A percentile compares a stretch with the other conserved stretches of the same genome.
Evolutionary conservation across 2,329 filamentous ascomycete species (phyloP).

Genomic region (Colletotrichum chlorophyti): DNA sequence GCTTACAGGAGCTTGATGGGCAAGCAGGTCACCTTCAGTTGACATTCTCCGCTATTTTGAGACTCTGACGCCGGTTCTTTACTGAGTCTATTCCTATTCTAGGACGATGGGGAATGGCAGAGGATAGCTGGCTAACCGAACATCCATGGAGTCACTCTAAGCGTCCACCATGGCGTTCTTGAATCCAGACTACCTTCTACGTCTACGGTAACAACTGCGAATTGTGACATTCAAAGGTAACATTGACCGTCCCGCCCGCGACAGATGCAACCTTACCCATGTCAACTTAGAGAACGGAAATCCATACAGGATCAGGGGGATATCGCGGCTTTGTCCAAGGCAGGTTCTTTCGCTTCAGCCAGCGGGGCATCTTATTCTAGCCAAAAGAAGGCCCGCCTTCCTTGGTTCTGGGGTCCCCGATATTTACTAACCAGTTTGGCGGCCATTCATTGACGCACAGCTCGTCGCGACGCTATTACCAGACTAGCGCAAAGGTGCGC

Average conservation of each 20-base stretch:
- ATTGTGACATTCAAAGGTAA: too few species aligned
- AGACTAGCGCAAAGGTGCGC: not conserved
- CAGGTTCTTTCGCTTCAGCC: too few species aligned
- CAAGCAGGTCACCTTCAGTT: constrained; percentile 69
- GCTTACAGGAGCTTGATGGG: constrained; percentile 81
- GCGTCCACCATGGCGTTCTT: too few species aligned
- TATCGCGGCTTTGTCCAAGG: too few species aligned
- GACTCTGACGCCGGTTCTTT: not conserved
- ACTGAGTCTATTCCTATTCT: not conserved
- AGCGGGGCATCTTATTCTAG: not conserved
- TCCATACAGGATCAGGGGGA: too few species aligned
- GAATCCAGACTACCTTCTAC: too few species aligned
- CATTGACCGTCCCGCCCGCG: too few species aligned
- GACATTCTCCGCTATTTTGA: constrained; percentile 2
- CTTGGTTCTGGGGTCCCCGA: not conserved
- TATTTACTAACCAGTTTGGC: not conserved
- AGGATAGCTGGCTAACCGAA: too few species aligned
- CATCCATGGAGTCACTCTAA: too few species aligned
- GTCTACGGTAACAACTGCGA: too few species aligned
- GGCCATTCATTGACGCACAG: not conserved
- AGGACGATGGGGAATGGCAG: not conserved
- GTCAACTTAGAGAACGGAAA: too few species aligned
- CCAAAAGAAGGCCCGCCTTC: not conserved
- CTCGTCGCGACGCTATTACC: not conserved
- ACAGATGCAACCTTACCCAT: too few species aligned